phyloP scores from a whole-genome alignment of 2,329 filamentous ascomycete species.

The Fusarium duplospermum region DNA sequence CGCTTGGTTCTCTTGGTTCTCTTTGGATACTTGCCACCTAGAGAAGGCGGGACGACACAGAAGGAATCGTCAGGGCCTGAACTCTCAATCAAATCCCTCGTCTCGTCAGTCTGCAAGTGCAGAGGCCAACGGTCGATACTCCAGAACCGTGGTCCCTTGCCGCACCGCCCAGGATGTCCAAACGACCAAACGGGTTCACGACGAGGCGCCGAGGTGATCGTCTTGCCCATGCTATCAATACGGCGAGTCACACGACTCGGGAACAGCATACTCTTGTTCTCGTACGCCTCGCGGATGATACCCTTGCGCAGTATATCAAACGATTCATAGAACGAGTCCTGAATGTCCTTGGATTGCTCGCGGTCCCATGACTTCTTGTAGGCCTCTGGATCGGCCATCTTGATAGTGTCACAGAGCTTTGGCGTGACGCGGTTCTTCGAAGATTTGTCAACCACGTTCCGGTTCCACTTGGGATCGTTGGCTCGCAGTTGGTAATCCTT shows the following conservation, averaged over 20 bases:
- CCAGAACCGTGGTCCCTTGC: slow-evolving; percentile 52
- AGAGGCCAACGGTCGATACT: slow-evolving; percentile 62
- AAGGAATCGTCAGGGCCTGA: slow-evolving; percentile 8
- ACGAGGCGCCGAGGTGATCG: slow-evolving; percentile 26
- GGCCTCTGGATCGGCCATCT: slow-evolving; percentile 46
- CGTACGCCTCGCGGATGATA: slow-evolving; percentile 57
- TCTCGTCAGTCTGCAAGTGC: slow-evolving; percentile 50
- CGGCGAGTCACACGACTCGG: slow-evolving; percentile 49
- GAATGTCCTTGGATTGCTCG: neutral
- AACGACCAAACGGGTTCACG: slow-evolving; percentile 50
- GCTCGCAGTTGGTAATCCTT: slow-evolving; percentile 27
- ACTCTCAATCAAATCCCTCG: slow-evolving; percentile 44
- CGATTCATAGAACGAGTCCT: slow-evolving; percentile 17
- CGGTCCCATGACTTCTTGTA: slow-evolving; percentile 10
- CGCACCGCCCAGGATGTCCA: slow-evolving; percentile 40
- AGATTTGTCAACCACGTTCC: neutral
- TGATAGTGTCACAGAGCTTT: slow-evolving; percentile 46
- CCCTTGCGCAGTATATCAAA: slow-evolving; percentile 49
- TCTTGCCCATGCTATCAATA: slow-evolving; percentile 24
- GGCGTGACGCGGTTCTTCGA: slow-evolving; percentile 23
- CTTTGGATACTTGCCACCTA: neutral
- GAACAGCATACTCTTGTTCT: slow-evolving; percentile 57
- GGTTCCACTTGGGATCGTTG: slow-evolving; percentile 30
- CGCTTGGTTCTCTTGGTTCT: neutral
- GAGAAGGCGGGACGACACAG: neutral